Evolutionary conservation across 2,329 filamentous ascomycete species (phyloP), one percentile per base, ranked within the genome.

Genomic region (Daldinia sp.): DNA sequence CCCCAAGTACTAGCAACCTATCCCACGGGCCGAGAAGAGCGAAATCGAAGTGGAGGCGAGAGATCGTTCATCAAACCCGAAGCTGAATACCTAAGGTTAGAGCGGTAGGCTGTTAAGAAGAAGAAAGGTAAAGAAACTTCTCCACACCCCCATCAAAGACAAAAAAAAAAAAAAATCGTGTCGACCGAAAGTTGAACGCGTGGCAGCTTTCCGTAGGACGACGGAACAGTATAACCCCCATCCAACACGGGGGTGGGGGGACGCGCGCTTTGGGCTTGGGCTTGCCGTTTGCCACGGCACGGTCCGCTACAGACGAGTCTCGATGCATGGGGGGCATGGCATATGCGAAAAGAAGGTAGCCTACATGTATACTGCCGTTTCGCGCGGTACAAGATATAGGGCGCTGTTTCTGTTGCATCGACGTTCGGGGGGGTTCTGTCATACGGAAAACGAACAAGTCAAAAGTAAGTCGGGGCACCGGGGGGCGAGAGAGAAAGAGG

Each of bases 241-340:
- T 42, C 41, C 18, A 42, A 20, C 41, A 42, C 18, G 41, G 41
- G 35, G 30, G 30, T 23, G 30, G 12, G 35, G 35, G 12, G 12
- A 2, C 2, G 12, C 4, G 10, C 5, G 44, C 51, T 26, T 28
- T 26, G 13, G 44, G 23, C 44, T 28, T 44, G 18, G 42, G 42
- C 48, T 67, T 62, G 59, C 46, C 63, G 71, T 35, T 35, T 73
- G 60, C 61, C 15, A 68, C 67, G 72, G 69, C 69, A 67, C 70
- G 67, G 65, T 59, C 68, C 69, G 66, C 58, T 64, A 68, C 64
- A 71, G 53, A 23, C 12, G 20, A 65, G 46, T 51, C 46, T 51
- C 26, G 48, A 65, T 54, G 46, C 56, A 54, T 15, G 51, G 37
- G 7, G 33, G 33, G 10, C 33, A 35, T 35, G 33, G 33, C 33